Base-by-base conservation (phyloP, 164 flowering plant species). In the Tetrastigma voinierianum region DNA sequence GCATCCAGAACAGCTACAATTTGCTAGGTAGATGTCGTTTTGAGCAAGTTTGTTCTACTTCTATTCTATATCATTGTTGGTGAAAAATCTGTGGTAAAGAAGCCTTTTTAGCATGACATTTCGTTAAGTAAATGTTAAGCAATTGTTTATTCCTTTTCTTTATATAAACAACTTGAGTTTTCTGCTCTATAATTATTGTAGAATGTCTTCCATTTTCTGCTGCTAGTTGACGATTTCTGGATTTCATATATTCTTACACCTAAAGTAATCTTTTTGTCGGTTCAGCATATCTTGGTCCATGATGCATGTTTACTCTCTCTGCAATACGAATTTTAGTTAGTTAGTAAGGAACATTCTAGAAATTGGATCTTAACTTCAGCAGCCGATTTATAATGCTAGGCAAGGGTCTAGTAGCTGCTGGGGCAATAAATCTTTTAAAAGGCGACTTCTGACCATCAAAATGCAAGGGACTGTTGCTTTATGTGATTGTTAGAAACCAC, bases 1-100 rank as follows among this genome's bases (percentile, higher is more conserved):
- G 98, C 76, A 91, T 94, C 75, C 98, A 91, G 68, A 94, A 94
- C 70, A 86, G 78, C 83, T 91, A 94, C 74, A 94, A 90, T 74
- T 69, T 91, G 63, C 74, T 91, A 20, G 80, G 75, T 61, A 78
- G 98, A 72, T 83, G 89, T 64, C 74, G 60, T 46, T 90, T 87
- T 76, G 98, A 74, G 97, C 86, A 76, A 77, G 73, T 44, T 23
- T 58, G 25, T 55, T 45, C 16, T 25, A 17, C 12, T n/a, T 4
- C n/a, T 24, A 7, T 66, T 11, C 51, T 54, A 46, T 17, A 32
- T 52, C 53, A 43, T n/a, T 15, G 20, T 12, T 10, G 8, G n/a
- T 5, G 15, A 49, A n/a, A n/a, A 49, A 14, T 11, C 4, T 2
- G n/a, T n/a, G n/a, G n/a, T n/a, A 49, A 49, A 2, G n/a, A 49